Evolutionary conservation across 2,329 filamentous ascomycete genomes (phyloP), one percentile per base, ranked within the genome.

Genomic region (Gaeumannomyces sp.): DNA sequence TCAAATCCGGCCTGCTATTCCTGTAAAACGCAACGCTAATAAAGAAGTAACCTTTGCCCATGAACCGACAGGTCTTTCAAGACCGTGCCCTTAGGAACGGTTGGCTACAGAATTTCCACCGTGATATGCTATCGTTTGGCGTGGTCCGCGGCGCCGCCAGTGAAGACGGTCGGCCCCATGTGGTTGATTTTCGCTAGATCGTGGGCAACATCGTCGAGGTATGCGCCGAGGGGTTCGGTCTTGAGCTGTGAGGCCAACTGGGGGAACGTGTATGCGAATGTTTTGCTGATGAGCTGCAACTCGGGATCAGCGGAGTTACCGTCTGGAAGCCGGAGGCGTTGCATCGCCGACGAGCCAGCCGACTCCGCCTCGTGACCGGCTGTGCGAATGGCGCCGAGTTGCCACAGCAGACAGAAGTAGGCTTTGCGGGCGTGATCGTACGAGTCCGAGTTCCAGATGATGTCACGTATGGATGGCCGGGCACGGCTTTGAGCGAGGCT

Each of bases 351-450:
- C 22, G 45, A n/a, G 19, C 45, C 45, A 53, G 45, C 22, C 45
- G 28, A 13, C 29, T 35, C 27, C 16, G 13, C 3, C 59, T 60
- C 59, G 59, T 60, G 59, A 8, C 59, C 28, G 3, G 31, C 28
- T 31, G 59, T 60, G 31, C 59, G 59, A 11, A n/a, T 14, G 6
- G 59, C 59, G 59, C 59, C 59, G 59, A 60, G 59, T n/a, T 60
- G 27, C 28, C 59, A n/a, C 19, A 60, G 59, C 28, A 60, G 27
- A n/a, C 29, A 35, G 3, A 60, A n/a, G 10, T 60, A 60, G 16
- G 22, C 27, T 13, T 35, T 35, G 27, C 16, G 29, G 10, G 59
- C 59, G 14, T 60, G 28, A 22, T 19, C 59, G 25, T 59, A 59
- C 10, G 14, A 16, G n/a, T 29, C 57, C 25, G 25, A 27, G 25